Evolutionary conservation across 208 protist species (phyloP).

Genomic region (Leishmania mexicana): DNA sequence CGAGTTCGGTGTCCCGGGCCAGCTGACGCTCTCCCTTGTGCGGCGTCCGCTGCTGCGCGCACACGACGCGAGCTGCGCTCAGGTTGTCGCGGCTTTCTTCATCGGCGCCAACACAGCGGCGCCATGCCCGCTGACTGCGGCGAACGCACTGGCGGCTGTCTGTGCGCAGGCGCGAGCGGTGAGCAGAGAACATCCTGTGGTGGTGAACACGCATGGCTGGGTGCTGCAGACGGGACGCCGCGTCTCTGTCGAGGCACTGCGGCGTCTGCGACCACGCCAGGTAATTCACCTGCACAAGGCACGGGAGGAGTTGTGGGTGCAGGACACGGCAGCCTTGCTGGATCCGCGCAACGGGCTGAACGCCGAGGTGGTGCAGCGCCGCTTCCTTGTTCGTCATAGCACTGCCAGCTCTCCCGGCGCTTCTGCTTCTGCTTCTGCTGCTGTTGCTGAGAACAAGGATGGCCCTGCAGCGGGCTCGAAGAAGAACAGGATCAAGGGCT

Average conservation of each 20-base stretch:
- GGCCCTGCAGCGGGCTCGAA: background rate
- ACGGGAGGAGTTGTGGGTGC: constrained; percentile 47
- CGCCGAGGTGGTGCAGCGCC: constrained; percentile 52
- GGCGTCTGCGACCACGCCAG: constrained; percentile 63
- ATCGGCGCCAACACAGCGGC: constrained; percentile 47
- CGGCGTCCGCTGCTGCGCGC: constrained; percentile 54
- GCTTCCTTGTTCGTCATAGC: constrained; percentile 61
- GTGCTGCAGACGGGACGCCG: constrained; percentile 82
- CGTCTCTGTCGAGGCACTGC: constrained; percentile 75
- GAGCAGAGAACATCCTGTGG: constrained; percentile 54
- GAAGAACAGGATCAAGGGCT: background rate
- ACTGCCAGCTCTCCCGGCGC: background rate
- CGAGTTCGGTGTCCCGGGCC: constrained; percentile 82
- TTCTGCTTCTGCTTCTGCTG: background rate
- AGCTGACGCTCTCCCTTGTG: constrained; percentile 63
- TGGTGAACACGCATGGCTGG: constrained; percentile 93
- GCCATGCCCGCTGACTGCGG: constrained; percentile 49
- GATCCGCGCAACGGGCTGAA: constrained; percentile 68
- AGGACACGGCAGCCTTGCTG: constrained; percentile 41
- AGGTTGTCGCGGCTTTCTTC: constrained; percentile 51
- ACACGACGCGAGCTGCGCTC: constrained; percentile 44
- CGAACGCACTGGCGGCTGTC: constrained; percentile 52
- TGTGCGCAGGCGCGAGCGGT: constrained; percentile 39
- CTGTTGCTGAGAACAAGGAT: background rate
- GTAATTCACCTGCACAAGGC: constrained; percentile 75